Evolutionary conservation across 2,329 filamentous ascomycete genomes (phyloP).

Genomic region (Cadophora sp.): DNA sequence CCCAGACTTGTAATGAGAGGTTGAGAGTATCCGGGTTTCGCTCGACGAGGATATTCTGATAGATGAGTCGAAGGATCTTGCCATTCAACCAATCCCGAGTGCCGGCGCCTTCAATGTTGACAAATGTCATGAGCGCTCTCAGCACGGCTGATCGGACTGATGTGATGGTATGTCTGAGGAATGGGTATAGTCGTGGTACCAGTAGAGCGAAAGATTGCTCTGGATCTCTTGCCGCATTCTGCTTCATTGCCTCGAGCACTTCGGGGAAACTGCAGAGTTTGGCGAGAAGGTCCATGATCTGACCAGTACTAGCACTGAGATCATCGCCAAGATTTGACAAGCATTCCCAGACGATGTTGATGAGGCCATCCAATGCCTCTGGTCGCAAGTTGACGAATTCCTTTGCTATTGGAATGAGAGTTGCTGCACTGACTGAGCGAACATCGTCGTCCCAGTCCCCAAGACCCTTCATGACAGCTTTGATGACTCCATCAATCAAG

Average conservation of each 20-base stretch:
- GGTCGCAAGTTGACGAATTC: slow-evolving; percentile 91
- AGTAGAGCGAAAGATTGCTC: slow-evolving; percentile 91
- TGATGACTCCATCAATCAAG: slow-evolving; percentile 91
- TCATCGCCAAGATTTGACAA: slow-evolving; percentile 96
- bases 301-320: slow-evolving; percentile 94
- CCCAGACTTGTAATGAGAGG: slow-evolving; percentile 88
- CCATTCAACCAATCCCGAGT: slow-evolving; percentile 93
- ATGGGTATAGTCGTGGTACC: slow-evolving; percentile 93
- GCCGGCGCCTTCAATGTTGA: slow-evolving; percentile 79
- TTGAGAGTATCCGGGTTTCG: slow-evolving; percentile 83
- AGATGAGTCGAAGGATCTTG: slow-evolving; percentile 85
- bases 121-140: slow-evolving; percentile 90
- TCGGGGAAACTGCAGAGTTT: slow-evolving; percentile 95
- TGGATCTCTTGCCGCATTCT: slow-evolving; percentile 80
- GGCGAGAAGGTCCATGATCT: slow-evolving; percentile 96
- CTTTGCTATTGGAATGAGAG: slow-evolving; percentile 91
- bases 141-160: slow-evolving; percentile 93
- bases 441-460: slow-evolving; percentile 94
- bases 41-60: slow-evolving; percentile 95
- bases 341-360: slow-evolving; percentile 97
- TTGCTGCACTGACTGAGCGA: slow-evolving; percentile 95
- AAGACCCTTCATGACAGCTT: slow-evolving; percentile 93
- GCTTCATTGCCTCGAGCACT: slow-evolving; percentile 92
- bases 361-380: slow-evolving; percentile 77
- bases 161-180: slow-evolving; percentile 95